These are phyloP conservation scores for Monosporascus cannonballus DNA, from an alignment of 2,329 filamentous ascomycete species.

Conservation along the genomic window DNA sequence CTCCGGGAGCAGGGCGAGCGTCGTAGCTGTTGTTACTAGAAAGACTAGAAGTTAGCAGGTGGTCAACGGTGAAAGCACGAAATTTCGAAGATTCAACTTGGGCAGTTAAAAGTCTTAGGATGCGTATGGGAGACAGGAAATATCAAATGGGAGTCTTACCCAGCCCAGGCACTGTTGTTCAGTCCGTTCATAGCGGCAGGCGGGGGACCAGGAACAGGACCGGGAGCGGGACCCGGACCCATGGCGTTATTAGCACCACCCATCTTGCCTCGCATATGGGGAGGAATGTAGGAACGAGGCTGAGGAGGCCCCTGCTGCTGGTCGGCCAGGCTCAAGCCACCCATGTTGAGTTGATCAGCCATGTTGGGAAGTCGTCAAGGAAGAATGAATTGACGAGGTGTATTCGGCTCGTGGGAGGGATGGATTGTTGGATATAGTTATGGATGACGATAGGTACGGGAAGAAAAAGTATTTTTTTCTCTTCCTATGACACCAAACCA, in stretches of 20 bases:
- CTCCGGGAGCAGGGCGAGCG: slow-evolving; percentile 27
- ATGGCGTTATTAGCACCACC: slow-evolving; percentile 24
- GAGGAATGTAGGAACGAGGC: slow-evolving; percentile 74
- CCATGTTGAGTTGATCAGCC: slow-evolving; percentile 82
- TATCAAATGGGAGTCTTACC: slow-evolving; percentile 36
- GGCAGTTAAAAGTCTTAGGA: background rate
- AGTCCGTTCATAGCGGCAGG: slow-evolving; percentile 41
- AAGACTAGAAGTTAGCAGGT: slow-evolving; percentile 17
- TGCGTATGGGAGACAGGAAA: background rate
- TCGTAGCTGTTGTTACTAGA: slow-evolving; percentile 42
- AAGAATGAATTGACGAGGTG: slow-evolving; percentile 7
- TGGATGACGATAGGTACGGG: background rate
- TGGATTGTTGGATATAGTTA: slow-evolving; percentile 4
- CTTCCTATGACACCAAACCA: too few relatives aligned
- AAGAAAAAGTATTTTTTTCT: slow-evolving; percentile 14
- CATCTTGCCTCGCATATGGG: slow-evolving; percentile 67
- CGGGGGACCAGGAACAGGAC: slow-evolving; percentile 25
- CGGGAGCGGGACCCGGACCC: slow-evolving; percentile 20
- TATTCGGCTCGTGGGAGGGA: slow-evolving; percentile 5
- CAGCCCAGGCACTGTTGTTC: slow-evolving; percentile 60
- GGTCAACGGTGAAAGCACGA: background rate
- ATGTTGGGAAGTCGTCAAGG: slow-evolving; percentile 43
- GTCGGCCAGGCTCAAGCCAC: slow-evolving; percentile 59
- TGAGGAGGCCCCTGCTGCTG: slow-evolving; percentile 32
- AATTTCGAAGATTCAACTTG: background rate